These are phyloP conservation scores for Maudiozyma serrabonitensis DNA, from an alignment of 805 yeast species.

Conservation along the genomic window DNA sequence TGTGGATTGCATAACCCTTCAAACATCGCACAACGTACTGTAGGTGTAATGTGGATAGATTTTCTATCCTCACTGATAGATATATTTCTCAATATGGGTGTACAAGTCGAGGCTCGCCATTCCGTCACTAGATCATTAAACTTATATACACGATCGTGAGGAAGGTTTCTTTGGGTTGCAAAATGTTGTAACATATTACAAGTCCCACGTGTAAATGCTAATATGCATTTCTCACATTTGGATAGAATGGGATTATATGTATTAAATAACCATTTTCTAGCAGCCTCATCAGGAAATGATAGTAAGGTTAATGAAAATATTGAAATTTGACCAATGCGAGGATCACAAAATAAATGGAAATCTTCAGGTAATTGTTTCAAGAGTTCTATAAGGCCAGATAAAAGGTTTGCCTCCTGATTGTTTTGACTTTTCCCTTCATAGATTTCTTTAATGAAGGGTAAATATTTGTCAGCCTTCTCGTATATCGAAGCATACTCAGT, in stretches of 20 bases:
- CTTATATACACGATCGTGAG: slow-evolving; percentile 33
- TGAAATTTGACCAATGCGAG: slow-evolving; percentile 37
- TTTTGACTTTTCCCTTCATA: slow-evolving; percentile 21
- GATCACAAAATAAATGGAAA: slow-evolving; percentile 50
- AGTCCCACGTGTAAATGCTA: slow-evolving; percentile 44
- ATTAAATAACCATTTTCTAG: slow-evolving; percentile 36
- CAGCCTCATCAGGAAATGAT: slow-evolving; percentile 44
- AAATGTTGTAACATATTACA: slow-evolving; percentile 44
- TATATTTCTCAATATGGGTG: slow-evolving; percentile 18
- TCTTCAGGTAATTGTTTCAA: slow-evolving; percentile 24
- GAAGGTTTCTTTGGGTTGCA: slow-evolving; percentile 38
- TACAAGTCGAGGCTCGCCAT: slow-evolving; percentile 28
- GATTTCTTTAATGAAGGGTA: slow-evolving; percentile 20
- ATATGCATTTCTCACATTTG: slow-evolving; percentile 45
- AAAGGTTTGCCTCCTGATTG: slow-evolving; percentile 22
- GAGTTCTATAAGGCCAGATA: slow-evolving; percentile 34
- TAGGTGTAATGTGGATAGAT: slow-evolving; percentile 13
- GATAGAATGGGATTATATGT: slow-evolving; percentile 33
- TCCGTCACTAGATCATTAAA: slow-evolving; percentile 28
- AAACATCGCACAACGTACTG: slow-evolving; percentile 26
- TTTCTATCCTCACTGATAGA: slow-evolving; percentile 16
- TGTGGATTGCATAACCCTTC: no score
- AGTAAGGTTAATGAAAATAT: slow-evolving; percentile 49
- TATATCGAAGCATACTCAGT: slow-evolving; percentile 1
- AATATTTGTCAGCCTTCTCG: slow-evolving; percentile 12